phyloP scores from a whole-genome alignment of 1,284 basidiomycete species.

The Pterulicium gracile region DNA sequence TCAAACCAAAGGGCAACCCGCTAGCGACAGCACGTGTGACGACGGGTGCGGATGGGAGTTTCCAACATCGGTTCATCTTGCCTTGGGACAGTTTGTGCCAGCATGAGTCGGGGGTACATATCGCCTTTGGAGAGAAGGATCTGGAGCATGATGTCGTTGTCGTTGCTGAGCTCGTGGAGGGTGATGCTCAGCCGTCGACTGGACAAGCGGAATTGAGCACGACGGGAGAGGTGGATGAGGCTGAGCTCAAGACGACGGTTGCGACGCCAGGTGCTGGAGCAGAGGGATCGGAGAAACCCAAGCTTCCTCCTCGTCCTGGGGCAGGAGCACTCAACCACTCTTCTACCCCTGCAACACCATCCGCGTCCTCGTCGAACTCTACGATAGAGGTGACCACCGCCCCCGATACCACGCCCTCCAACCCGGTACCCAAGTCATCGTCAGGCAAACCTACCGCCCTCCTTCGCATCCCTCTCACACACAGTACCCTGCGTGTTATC shows the following conservation, averaged over 20 bases:
- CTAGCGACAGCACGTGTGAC: conserved; percentile 36
- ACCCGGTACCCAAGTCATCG: background rate
- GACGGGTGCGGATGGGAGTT: conserved; percentile 62
- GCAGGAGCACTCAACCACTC: no score
- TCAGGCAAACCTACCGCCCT: conserved; percentile 14
- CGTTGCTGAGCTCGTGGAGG: conserved; percentile 41
- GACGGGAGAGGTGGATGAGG: no score
- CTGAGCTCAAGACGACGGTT: no score
- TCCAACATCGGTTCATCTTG: conserved; percentile 50
- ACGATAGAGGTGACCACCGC: no score
- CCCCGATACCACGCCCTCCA: background rate
- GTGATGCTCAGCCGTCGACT: conserved; percentile 21
- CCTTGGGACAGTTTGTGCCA: conserved; percentile 59
- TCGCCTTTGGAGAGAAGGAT: conserved; percentile 42
- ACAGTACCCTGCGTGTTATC: conserved; percentile 62
- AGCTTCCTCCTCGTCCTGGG: no score
- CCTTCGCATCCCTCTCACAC: conserved; percentile 37
- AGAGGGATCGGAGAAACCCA: no score
- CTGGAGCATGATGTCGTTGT: conserved; percentile 49
- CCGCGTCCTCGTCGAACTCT: no score
- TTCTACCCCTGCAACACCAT: no score
- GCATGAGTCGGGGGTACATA: conserved; percentile 44
- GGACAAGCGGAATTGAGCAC: no score
- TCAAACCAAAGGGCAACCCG: conserved; percentile 27
- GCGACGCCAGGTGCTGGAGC: no score